Evolutionary conservation across 805 yeast genomes (phyloP).

Genomic region (Suhomyces kilbournensis): DNA sequence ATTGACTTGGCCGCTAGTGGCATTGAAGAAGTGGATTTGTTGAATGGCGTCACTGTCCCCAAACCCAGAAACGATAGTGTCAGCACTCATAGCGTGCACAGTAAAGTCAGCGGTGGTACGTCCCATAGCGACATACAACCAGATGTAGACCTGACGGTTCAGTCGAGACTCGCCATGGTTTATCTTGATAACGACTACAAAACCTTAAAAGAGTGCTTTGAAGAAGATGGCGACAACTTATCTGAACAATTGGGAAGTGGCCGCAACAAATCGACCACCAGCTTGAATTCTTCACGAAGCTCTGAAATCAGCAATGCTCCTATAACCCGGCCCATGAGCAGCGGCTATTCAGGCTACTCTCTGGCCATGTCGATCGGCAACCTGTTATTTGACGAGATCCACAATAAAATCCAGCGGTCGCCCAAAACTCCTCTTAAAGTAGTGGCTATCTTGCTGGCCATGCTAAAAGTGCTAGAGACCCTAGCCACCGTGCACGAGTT

Average conservation of each 20-base stretch:
- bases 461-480: slow-evolving; percentile 20
- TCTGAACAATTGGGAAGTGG: background rate
- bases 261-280: background rate
- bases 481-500: slow-evolving; percentile 35
- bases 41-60: background rate
- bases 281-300: background rate
- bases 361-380: slow-evolving; percentile 1
- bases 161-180: slow-evolving; percentile 7
- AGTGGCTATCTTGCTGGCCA: slow-evolving; percentile 21
- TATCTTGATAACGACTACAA: slow-evolving; percentile 8
- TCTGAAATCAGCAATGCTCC: background rate
- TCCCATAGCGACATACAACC: background rate
- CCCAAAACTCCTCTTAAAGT: slow-evolving; percentile 17
- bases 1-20: no score
- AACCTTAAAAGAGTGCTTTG: slow-evolving; percentile 4
- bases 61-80: background rate
- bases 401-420: background rate
- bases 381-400: slow-evolving; percentile 1
- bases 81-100: background rate
- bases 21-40: no score
- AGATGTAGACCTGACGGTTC: background rate
- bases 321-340: background rate
- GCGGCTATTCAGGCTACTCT: background rate
- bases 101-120: background rate
- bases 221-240: background rate